Evolutionary conservation across 1,139 yeast species (phyloP).

Genomic region (Pichia sp.): DNA sequence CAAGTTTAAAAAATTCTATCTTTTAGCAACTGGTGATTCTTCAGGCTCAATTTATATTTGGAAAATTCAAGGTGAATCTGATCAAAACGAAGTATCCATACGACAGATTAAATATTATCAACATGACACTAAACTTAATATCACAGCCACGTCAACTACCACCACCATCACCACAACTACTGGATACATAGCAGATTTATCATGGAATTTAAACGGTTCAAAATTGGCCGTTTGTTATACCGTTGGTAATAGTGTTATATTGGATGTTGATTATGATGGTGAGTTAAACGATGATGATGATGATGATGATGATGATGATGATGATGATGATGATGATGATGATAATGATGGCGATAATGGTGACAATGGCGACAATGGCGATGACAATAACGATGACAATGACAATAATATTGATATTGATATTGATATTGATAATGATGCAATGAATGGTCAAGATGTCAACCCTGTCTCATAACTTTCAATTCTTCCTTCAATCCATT

Average conservation of each 20-base stretch:
- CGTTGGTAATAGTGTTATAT: constrained; percentile 20
- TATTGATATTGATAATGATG: too few relatives aligned
- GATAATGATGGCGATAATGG: too few relatives aligned
- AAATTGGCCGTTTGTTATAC: constrained; percentile 22
- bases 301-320: neutral
- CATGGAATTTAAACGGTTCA: constrained; percentile 19
- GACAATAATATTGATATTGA: too few relatives aligned
- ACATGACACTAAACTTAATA: constrained; percentile 6
- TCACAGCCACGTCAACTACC: neutral
- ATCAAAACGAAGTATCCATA: neutral
- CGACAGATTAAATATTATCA: constrained; percentile 17
- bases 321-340: too few relatives aligned
- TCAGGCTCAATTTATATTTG: constrained; percentile 52
- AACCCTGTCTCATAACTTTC: too few relatives aligned
- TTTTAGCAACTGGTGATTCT: constrained; percentile 56
- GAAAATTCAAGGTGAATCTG: constrained; percentile 32
- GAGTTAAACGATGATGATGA: neutral
- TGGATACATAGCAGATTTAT: constrained; percentile 15
- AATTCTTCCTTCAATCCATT: too few relatives aligned
- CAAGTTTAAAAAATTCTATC: constrained; percentile 35
- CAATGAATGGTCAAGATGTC: too few relatives aligned
- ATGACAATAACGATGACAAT: too few relatives aligned
- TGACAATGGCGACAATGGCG: too few relatives aligned
- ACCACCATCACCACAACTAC: neutral
- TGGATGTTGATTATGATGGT: constrained; percentile 8